phyloP scores from a whole-genome alignment of 148 eudicot genomes.

The Vaccinium macrocarpon region DNA sequence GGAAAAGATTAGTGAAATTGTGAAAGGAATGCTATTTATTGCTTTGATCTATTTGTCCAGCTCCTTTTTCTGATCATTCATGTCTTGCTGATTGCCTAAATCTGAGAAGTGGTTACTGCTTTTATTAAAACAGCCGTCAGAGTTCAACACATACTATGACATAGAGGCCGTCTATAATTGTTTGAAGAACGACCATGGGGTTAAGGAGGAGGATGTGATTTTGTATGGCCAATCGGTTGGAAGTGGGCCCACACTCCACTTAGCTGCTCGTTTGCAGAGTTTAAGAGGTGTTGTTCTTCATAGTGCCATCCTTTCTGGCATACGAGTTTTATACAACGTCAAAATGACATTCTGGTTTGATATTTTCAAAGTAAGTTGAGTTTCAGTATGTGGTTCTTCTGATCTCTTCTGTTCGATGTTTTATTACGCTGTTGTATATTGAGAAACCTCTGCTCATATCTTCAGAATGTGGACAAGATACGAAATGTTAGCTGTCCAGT shows the following conservation, averaged over 20 bases:
- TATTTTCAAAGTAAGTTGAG: slow-evolving; percentile 82
- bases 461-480: slow-evolving; percentile 96
- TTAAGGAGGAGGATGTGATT: slow-evolving; percentile 82
- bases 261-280: slow-evolving; percentile 69
- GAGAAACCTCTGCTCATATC: slow-evolving; percentile 6
- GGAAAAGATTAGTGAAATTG: not conserved
- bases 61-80: not conserved
- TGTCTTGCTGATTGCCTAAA: not conserved
- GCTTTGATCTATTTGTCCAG: not conserved
- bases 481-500: slow-evolving; percentile 79
- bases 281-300: slow-evolving; percentile 94
- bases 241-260: slow-evolving; percentile 90
- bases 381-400: slow-evolving; percentile 5
- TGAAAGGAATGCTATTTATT: not conserved
- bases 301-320: slow-evolving; percentile 93
- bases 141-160: slow-evolving; percentile 90
- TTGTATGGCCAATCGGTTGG: slow-evolving; percentile 97
- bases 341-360: slow-evolving; percentile 95
- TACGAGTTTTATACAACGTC: slow-evolving; percentile 76
- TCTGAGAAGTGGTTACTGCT: not conserved
- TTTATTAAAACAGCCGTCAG: slow-evolving; percentile 67
- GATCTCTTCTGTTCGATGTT: not conserved
- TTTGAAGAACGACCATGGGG: slow-evolving; percentile 65
- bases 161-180: slow-evolving; percentile 95
- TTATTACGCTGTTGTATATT: slow-evolving; percentile 8